Conservation (phyloP, 192 early-diverging fungal species). For the Umbelopsis sp. region DNA sequence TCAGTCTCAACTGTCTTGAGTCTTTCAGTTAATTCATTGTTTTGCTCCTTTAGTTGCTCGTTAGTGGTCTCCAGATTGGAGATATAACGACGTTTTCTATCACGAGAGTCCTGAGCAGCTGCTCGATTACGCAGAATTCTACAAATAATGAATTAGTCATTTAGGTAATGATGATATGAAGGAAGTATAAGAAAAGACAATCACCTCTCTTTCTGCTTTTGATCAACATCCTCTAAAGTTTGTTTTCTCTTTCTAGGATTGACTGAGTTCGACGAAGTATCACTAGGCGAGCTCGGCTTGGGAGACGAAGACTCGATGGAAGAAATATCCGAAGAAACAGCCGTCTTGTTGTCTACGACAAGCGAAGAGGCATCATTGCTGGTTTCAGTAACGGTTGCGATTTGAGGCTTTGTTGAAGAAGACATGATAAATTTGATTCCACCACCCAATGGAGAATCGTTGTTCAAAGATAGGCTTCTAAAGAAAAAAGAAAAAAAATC, state of each 20-base stretch:
- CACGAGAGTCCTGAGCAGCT: conserved; percentile 77
- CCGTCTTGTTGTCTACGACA: neutral
- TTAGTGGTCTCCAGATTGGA: conserved; percentile 58
- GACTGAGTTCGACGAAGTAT: neutral
- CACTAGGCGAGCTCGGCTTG: neutral
- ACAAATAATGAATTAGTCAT: conserved; percentile 1
- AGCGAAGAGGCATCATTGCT: neutral
- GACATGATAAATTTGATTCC: conserved; percentile 14
- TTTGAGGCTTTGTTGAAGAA: conserved; percentile 15
- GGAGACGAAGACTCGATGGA: neutral
- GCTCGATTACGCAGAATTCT: conserved; percentile 70
- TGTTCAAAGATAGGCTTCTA: conserved; percentile 9
- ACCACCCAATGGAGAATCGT: conserved; percentile 22
- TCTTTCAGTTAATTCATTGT: conserved; percentile 48
- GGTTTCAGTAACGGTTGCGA: neutral
- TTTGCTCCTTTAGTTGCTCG: conserved; percentile 52
- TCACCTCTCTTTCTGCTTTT: conserved; percentile 41
- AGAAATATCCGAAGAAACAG: neutral
- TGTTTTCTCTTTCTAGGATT: conserved; percentile 18
- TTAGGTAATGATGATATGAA: neutral
- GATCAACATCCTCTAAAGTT: conserved; percentile 32
- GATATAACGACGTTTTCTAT: conserved; percentile 73
- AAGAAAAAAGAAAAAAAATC: conserved; percentile 21
- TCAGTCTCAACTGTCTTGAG: conserved; percentile 56
- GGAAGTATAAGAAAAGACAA: neutral